Percentiles rank a stretch among this genome's conserved stretches.
phyloP scores from a whole-genome alignment of 1,284 basidiomycete species.

The Schizopora paradoxa region DNA sequence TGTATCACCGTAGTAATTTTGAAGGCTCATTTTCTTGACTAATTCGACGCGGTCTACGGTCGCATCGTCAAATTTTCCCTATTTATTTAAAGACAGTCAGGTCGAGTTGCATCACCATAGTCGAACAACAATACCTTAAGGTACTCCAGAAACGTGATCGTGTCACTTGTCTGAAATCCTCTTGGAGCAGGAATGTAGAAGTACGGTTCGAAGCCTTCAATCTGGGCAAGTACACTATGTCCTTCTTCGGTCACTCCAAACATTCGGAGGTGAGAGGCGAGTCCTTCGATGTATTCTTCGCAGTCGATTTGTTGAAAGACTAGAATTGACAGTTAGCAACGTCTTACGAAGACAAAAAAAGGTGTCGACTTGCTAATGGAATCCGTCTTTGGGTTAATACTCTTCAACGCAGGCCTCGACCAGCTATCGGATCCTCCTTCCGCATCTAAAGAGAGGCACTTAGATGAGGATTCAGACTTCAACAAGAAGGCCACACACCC shows the following conservation, averaged over 20 bases:
- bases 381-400: conserved; percentile 56
- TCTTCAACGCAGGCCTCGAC: conserved; percentile 62
- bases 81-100: not conserved
- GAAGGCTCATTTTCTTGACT: conserved; percentile 68
- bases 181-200: conserved; percentile 86
- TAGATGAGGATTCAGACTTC: not conserved
- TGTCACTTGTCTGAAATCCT: conserved; percentile 69
- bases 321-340: conserved; percentile 24
- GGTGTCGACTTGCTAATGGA: conserved; percentile 43
- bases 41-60: conserved; percentile 56
- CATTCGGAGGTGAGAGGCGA: conserved; percentile 59
- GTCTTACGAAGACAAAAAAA: not conserved
- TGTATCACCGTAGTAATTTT: conserved; percentile 85
- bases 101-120: conserved; percentile 12
- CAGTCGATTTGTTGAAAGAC: conserved; percentile 95
- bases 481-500: conserved; percentile 29
- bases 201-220: conserved; percentile 83
- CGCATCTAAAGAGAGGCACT: conserved; percentile 37
- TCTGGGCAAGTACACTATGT: conserved; percentile 80
- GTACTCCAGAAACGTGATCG: conserved; percentile 58
- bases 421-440: conserved; percentile 77
- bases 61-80: conserved; percentile 30
- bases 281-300: conserved; percentile 63
- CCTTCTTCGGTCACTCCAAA: conserved; percentile 88
- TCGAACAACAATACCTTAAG: conserved; percentile 61